These are phyloP conservation scores for Cyclotella cryptica DNA, from an alignment of 108 stramenopile genomes.

Conservation along the genomic window DNA sequence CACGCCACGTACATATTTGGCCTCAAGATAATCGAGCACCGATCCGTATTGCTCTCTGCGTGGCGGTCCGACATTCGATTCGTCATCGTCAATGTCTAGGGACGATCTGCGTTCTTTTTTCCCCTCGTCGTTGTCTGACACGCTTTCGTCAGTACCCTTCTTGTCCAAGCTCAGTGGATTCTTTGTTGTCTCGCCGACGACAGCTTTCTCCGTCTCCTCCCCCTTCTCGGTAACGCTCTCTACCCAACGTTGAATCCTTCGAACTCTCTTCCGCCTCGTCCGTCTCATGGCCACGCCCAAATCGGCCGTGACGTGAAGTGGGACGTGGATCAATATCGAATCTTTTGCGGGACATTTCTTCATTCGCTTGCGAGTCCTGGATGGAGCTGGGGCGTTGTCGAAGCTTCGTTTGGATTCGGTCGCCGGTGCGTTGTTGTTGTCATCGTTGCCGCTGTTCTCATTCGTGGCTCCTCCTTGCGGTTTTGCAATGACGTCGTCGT, in stretches of 20 bases:
- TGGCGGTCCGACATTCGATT: constrained; percentile 33
- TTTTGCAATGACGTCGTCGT: too few relatives aligned
- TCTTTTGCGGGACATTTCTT: constrained; percentile 50
- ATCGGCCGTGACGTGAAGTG: constrained; percentile 80
- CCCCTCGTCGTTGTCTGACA: background rate
- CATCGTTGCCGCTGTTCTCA: too few relatives aligned
- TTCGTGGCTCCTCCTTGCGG: too few relatives aligned
- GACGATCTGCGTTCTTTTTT: constrained; percentile 25
- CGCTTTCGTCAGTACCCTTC: constrained; percentile 1
- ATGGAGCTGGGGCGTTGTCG: too few relatives aligned
- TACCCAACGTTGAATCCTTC: constrained; percentile 48
- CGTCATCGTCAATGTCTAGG: constrained; percentile 32
- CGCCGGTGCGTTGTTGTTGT: too few relatives aligned
- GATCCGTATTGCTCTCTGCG: constrained; percentile 66
- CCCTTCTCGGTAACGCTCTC: constrained; percentile 49
- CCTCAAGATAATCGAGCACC: constrained; percentile 85
- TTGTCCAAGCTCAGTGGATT: background rate
- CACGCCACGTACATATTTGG: constrained; percentile 87
- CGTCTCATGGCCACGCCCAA: constrained; percentile 74
- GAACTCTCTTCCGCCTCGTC: constrained; percentile 66
- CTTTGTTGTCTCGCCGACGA: background rate
- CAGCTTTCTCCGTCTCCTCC: background rate
- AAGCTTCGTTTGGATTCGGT: too few relatives aligned
- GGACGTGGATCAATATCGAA: constrained; percentile 72
- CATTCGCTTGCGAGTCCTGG: background rate